Base-by-base conservation (phyloP, 176 grass and related monocot genomes). In the Coix lacrymajobi region DNA sequence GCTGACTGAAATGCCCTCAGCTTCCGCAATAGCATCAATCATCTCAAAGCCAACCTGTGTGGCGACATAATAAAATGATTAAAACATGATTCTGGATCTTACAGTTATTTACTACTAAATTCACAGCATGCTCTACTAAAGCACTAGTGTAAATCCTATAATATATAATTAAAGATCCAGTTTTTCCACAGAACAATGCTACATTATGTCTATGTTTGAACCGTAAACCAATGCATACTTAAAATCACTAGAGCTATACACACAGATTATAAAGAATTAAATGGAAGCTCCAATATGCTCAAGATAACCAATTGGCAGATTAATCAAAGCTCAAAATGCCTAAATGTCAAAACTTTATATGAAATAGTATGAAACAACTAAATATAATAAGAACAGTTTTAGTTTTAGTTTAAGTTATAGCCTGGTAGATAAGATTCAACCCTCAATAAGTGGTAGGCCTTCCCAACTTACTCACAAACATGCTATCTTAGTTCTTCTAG, bases 31-130 rank as follows among this genome's bases (percentile, higher is more conserved):
- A 69, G 79, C 87, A 90, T 95, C 92, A 41, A 98, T 88, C 68
- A 95, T 85, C 82, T 95, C 96, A 85, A 98, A 98, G n/a, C 96
- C 96, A 34, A 98, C 89, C 90, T 95, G 69, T 56, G 43, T 52
- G 19, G 5, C 61, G 54, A 70, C 22, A 14, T 16, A 83, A 83
- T 19, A 83, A 57, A 57, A 40, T 19, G 29, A 31, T 66, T 33
- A 71, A 74, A 28, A 62, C 19, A 75, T 69, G 52, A 69, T 57
- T 39, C 31, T 20, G 15, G 11, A 6, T 66, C 14, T 32, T 45
- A 77, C 5, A 26, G 13, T 14, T 26, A 8, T 82, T 72, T 60
- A 54, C 8, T 29, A 56, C 14, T 30, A 3, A 48, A 32, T 65
- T 32, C 26, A 44, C 10, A 79, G 19, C 39, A 65, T 33, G 17